A percentile compares a stretch with the other conserved stretches of the same genome.
These are phyloP conservation scores for Echites panduratus DNA, from an alignment of 257 asterid species.

Conservation along the genomic window DNA sequence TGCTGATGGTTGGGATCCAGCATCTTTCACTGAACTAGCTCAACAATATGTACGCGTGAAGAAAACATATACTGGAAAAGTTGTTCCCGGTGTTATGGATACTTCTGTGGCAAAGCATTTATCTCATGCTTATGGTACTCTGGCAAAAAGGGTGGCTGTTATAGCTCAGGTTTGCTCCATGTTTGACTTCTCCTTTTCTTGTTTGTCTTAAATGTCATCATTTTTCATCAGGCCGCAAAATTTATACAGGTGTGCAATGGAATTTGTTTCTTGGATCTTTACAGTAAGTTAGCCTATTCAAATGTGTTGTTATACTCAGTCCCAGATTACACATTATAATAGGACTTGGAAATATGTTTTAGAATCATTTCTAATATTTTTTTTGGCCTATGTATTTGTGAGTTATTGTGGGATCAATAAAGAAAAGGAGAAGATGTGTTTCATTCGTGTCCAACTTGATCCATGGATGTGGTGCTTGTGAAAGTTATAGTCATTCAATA, in stretches of 20 bases:
- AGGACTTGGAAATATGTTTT: neutral
- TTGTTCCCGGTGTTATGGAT: constrained; percentile 96
- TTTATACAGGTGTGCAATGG: neutral
- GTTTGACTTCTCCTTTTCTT: constrained; percentile 14
- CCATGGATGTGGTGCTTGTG: neutral
- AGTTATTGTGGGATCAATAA: neutral
- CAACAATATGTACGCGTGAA: constrained; percentile 91
- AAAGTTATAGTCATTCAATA: neutral
- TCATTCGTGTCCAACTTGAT: neutral
- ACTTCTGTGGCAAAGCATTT: constrained; percentile 88
- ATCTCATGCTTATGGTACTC: constrained; percentile 86
- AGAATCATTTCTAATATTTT: neutral
- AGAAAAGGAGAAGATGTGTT: neutral
- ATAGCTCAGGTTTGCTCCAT: constrained; percentile 75
- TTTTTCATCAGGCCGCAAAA: neutral
- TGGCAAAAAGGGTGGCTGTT: constrained; percentile 82
- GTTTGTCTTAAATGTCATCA: neutral
- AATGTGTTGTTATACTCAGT: neutral
- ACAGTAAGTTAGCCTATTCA: neutral
- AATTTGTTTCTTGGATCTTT: constrained; percentile 1
- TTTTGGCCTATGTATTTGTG: neutral
- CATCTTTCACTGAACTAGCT: constrained; percentile 79
- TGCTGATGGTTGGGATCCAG: constrained; percentile 95
- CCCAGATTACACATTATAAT: neutral
- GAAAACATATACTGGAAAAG: constrained; percentile 61